Percentiles rank a stretch among this genome's conserved stretches.
Evolutionary conservation across 1,139 yeast species (phyloP).

Genomic region (Scheffersomyces stambukii): DNA sequence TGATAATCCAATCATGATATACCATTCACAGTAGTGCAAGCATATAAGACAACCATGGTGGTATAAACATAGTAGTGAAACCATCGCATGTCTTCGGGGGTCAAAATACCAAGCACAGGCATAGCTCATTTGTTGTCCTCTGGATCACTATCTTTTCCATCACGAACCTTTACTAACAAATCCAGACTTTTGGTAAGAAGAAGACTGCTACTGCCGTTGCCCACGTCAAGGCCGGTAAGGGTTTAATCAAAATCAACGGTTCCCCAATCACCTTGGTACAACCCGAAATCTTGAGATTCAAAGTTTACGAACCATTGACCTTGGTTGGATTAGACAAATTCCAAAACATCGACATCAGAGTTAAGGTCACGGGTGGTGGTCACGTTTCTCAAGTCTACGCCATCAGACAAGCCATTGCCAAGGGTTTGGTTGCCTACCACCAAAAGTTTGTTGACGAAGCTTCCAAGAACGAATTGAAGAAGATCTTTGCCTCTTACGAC

Average conservation of each 20-base stretch:
- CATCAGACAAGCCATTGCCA: conserved; percentile 99
- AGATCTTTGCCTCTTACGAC: conserved; percentile 96
- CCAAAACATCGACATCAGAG: conserved; percentile 98
- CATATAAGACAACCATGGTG: too few relatives aligned
- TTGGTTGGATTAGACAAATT: conserved; percentile 98
- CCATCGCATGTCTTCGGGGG: conserved; percentile 1
- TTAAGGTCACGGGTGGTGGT: conserved; percentile 99
- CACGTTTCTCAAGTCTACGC: conserved; percentile 99
- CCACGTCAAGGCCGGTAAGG: conserved; percentile 99
- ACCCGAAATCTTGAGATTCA: conserved; percentile 99
- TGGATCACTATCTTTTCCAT: too few relatives aligned
- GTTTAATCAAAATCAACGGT: conserved; percentile 99
- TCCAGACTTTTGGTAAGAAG: conserved; percentile 98
- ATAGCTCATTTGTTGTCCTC: too few relatives aligned
- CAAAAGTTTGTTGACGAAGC: conserved; percentile 99
- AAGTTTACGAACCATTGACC: conserved; percentile 99
- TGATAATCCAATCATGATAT: too few relatives aligned
- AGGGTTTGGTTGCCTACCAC: conserved; percentile 99
- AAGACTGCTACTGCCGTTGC: conserved; percentile 99
- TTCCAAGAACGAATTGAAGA: conserved; percentile 98
- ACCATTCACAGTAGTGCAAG: too few relatives aligned
- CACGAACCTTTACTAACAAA: conserved; percentile 25
- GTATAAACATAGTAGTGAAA: neutral
- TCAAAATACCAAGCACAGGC: conserved; percentile 6
- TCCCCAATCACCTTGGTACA: conserved; percentile 98